Percentiles rank a stretch among this genome's conserved stretches.
Evolutionary conservation across 2,329 filamentous ascomycete genomes (phyloP).

Genomic region (Fusarium nodosum): DNA sequence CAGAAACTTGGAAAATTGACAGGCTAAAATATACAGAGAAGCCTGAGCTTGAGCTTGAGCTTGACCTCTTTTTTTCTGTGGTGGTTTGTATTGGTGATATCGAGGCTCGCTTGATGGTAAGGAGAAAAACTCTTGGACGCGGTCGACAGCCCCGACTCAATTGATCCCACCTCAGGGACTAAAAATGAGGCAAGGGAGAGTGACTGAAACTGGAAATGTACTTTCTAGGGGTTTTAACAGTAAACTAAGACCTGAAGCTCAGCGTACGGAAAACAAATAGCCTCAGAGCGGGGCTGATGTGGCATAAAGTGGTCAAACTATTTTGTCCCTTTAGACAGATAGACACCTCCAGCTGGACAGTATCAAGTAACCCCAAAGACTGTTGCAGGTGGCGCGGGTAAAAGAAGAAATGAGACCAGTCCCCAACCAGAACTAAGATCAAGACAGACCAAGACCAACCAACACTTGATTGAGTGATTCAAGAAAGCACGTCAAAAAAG

Average conservation of each 20-base stretch:
- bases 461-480: slow-evolving; percentile 9
- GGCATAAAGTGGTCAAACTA: background rate
- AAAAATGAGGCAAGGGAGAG: slow-evolving; percentile 41
- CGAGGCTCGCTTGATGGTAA: background rate
- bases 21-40: slow-evolving; percentile 22
- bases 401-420: slow-evolving; percentile 29
- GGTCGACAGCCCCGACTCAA: slow-evolving; percentile 22
- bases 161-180: slow-evolving; percentile 28
- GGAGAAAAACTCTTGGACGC: slow-evolving; percentile 16
- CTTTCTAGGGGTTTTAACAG: background rate
- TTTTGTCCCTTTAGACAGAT: background rate
- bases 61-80: background rate
- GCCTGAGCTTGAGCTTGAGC: slow-evolving; percentile 19
- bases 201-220: slow-evolving; percentile 14
- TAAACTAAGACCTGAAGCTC: background rate
- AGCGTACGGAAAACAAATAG: background rate
- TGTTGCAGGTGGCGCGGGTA: slow-evolving; percentile 38
- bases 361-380: background rate
- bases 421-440: background rate
- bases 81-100: slow-evolving; percentile 19
- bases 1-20: slow-evolving; percentile 31
- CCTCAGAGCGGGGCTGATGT: background rate
- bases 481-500: slow-evolving; percentile 41
- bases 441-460: background rate
- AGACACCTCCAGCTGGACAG: background rate